Evolutionary conservation across 306 rosid species (phyloP), one percentile per base, ranked within the genome.

Genomic region (Luffa aegyptiaca): DNA sequence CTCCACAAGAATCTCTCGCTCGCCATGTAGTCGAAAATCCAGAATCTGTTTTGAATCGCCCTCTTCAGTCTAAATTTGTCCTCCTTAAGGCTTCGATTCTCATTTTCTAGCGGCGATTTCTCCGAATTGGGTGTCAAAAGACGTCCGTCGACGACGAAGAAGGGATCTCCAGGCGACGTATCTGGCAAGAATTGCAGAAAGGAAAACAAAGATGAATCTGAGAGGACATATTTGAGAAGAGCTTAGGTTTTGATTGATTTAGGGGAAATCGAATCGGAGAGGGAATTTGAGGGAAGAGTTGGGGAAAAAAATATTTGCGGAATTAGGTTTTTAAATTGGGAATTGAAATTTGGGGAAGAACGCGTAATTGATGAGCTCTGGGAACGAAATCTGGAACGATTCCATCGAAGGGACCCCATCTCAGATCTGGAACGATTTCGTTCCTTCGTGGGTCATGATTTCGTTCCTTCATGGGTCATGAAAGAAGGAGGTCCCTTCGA

Each of bases 1-100:
- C 89, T 87, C 98, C 98, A 93, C 8, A 90, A 81, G 66, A 86
- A 93, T 82, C 83, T 89, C 76, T 92, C 98, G 59, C 95, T 91
- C 76, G 93, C 95, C 98, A 90, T 90, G 84, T 93, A 95, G 16
- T 90, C 82, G 8, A 86, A 84, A 17, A 84, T 88, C 93, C 93
- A 91, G 83, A 91, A 85, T 41, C 87, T 88, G 4, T 79, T 89
- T 81, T 83, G 79, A 48, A 85, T 80, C 81, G 68, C 86, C 92
- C 86, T 87, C 35, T 45, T 13, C 57, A 59, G 5, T 48, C 46
- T 65, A 17, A 26, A 41, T 33, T 26, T 16, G 14, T 44, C 48
- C 2, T 75, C 55, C 68, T 6, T 9, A 2, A 2, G 79, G 31
- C 61, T 45, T 52, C 18, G 70, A 16, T 81, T 77, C 20, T 69